A percentile compares a stretch with the other conserved stretches of the same genome.
phyloP scores from a whole-genome alignment of 352 stramenopile species.

The Thalassiosira livingstoniorum region DNA sequence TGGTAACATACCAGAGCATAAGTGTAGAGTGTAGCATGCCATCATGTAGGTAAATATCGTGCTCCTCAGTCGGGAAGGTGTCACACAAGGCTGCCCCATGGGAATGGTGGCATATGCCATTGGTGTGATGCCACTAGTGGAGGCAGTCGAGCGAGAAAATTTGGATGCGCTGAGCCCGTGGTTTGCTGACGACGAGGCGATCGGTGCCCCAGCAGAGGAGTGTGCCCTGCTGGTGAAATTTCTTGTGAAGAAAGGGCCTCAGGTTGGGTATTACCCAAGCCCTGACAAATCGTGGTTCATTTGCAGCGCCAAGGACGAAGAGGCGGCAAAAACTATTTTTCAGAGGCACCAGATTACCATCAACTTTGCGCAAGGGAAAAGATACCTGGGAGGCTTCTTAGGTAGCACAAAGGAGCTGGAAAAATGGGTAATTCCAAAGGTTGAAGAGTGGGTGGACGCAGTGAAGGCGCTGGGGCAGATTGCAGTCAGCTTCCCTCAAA shows the following conservation, averaged over 20 bases:
- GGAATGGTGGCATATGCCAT: conserved; percentile 42
- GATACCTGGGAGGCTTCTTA: conserved; percentile 43
- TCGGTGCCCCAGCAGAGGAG: neutral
- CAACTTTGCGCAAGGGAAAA: conserved; percentile 21
- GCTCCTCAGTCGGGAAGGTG: conserved; percentile 27
- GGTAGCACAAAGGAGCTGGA: conserved; percentile 6
- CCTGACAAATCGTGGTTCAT: conserved; percentile 2
- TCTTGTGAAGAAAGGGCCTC: conserved; percentile 18
- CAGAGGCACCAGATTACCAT: neutral
- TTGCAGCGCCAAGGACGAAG: conserved; percentile 22
- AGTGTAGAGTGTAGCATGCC: too few species aligned
- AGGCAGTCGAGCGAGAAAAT: conserved; percentile 1
- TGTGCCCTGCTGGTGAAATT: conserved; percentile 11
- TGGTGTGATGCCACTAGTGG: conserved; percentile 23
- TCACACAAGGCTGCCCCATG: conserved; percentile 37
- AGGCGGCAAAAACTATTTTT: neutral
- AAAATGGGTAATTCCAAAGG: conserved; percentile 21
- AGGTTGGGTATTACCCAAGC: conserved; percentile 20
- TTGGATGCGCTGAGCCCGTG: conserved; percentile 30
- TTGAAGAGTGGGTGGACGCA: conserved; percentile 20
- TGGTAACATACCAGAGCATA: too few species aligned
- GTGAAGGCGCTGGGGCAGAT: conserved; percentile 8
- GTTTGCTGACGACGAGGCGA: conserved; percentile 40
- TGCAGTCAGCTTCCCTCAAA: conserved; percentile 39
- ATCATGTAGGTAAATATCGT: too few species aligned